Evolutionary conservation across 352 stramenopile genomes (phyloP).

Genomic region (Globisporangium megalacanthum): DNA sequence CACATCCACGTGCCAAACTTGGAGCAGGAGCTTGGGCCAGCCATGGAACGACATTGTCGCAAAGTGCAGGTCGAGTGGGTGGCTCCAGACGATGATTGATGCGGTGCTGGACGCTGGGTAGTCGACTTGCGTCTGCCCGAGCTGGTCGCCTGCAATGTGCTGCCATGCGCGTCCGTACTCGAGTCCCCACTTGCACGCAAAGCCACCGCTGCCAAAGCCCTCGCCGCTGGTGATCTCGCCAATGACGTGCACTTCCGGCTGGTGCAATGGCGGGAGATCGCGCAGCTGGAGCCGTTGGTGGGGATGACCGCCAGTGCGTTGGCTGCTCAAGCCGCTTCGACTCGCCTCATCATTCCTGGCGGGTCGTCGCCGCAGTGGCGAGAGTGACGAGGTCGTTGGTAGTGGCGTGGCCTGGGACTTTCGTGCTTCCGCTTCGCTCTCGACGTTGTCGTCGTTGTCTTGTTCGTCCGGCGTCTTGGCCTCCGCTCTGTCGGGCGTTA

Average conservation of each 20-base stretch:
- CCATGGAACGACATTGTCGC: conserved; percentile 45
- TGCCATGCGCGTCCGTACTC: conserved; percentile 55
- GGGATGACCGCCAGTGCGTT: background rate
- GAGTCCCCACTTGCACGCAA: conserved; percentile 65
- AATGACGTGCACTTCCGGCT: conserved; percentile 68
- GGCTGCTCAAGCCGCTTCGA: background rate
- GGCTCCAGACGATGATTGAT: conserved; percentile 36
- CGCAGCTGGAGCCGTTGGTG: conserved; percentile 16
- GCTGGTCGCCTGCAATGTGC: conserved; percentile 49
- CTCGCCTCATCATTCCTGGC: background rate
- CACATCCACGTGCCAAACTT: conserved; percentile 54
- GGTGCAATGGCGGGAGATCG: conserved; percentile 27
- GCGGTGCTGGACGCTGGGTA: conserved; percentile 20
- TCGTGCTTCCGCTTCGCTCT: background rate
- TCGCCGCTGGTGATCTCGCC: conserved; percentile 59
- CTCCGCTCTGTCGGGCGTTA: background rate
- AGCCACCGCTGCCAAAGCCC: conserved; percentile 34
- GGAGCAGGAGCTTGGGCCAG: conserved; percentile 60
- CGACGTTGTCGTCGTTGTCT: background rate
- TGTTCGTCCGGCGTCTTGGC: conserved; percentile 1
- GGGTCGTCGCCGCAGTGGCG: background rate
- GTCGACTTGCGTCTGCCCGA: conserved; percentile 62
- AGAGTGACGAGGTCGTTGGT: background rate
- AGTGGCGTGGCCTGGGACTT: background rate
- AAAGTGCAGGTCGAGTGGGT: conserved; percentile 70